Percentiles rank a stretch among this genome's conserved stretches.
These are phyloP conservation scores for Tetratostichococcus sp. DNA, from an alignment of 139 green algal genomes.

Conservation along the genomic window DNA sequence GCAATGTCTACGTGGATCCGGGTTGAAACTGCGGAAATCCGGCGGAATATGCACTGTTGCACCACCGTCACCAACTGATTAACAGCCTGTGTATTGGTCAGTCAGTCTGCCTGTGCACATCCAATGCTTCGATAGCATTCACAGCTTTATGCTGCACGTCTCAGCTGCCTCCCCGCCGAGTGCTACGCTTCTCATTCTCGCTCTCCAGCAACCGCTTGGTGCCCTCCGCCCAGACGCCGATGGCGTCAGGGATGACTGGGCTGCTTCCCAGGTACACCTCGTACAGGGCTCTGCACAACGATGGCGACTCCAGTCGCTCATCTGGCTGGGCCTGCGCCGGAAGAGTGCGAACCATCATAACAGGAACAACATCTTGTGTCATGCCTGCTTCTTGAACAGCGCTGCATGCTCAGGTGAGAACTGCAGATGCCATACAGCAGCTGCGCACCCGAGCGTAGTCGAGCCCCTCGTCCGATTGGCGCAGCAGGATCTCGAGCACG, in stretches of 20 bases:
- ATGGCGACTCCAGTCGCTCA: constrained; percentile 45
- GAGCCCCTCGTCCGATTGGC: not conserved
- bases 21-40: too few species aligned
- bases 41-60: too few species aligned
- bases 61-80: too few species aligned
- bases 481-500: constrained; percentile 35
- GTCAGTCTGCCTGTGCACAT: too few species aligned
- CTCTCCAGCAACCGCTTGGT: constrained; percentile 53
- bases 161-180: constrained; percentile 14
- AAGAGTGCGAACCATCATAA: too few species aligned
- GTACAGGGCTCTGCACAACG: constrained; percentile 67
- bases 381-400: too few species aligned
- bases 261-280: constrained; percentile 64
- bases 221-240: constrained; percentile 43
- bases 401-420: too few species aligned
- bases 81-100: too few species aligned
- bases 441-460: constrained; percentile 20
- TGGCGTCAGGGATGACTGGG: constrained; percentile 43
- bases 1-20: too few species aligned
- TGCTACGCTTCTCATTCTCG: constrained; percentile 52
- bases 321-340: constrained; percentile 37
- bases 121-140: too few species aligned
- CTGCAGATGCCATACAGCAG: not conserved
- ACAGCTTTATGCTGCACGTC: too few species aligned
- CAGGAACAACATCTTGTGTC: too few species aligned